phyloP scores from a whole-genome alignment of 2,329 filamentous ascomycete species.

The Periconia digitata region DNA sequence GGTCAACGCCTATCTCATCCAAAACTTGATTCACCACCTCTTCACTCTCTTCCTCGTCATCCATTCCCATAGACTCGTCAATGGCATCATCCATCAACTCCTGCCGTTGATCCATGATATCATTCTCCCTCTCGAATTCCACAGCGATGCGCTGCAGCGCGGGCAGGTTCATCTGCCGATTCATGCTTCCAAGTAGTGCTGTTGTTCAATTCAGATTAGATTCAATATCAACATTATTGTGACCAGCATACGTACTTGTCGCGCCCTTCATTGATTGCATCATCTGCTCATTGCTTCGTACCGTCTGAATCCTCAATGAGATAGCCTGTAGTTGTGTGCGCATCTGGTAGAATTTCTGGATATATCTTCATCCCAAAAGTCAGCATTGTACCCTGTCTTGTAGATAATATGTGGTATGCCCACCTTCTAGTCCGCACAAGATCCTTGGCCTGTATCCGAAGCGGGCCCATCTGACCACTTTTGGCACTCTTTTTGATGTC shows the following conservation, averaged over 20 bases:
- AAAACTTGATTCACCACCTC: conserved; percentile 96
- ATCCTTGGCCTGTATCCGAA: conserved; percentile 98
- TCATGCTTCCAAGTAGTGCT: conserved; percentile 92
- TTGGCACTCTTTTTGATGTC: conserved; percentile 99
- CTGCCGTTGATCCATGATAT: conserved; percentile 98
- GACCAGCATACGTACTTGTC: conserved; percentile 52
- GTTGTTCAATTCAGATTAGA: conserved; percentile 18
- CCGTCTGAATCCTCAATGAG: conserved; percentile 92
- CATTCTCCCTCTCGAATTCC: conserved; percentile 98
- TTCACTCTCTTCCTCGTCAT: conserved; percentile 91
- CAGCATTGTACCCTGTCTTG: conserved; percentile 6
- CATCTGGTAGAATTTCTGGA: conserved; percentile 99
- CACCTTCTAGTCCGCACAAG: conserved; percentile 85
- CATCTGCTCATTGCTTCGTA: conserved; percentile 99
- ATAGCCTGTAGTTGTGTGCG: conserved; percentile 96
- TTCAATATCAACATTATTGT: not conserved
- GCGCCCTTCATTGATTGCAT: conserved; percentile 99
- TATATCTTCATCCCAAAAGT: conserved; percentile 61
- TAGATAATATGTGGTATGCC: conserved; percentile 4
- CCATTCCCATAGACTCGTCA: conserved; percentile 90
- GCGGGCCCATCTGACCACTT: conserved; percentile 96
- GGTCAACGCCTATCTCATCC: conserved; percentile 94
- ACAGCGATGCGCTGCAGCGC: conserved; percentile 94
- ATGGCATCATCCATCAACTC: conserved; percentile 99
- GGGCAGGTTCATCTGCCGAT: conserved; percentile 94